Conservation (phyloP, 1,284 basidiomycete species). For the Ustilago cynodontis region DNA sequence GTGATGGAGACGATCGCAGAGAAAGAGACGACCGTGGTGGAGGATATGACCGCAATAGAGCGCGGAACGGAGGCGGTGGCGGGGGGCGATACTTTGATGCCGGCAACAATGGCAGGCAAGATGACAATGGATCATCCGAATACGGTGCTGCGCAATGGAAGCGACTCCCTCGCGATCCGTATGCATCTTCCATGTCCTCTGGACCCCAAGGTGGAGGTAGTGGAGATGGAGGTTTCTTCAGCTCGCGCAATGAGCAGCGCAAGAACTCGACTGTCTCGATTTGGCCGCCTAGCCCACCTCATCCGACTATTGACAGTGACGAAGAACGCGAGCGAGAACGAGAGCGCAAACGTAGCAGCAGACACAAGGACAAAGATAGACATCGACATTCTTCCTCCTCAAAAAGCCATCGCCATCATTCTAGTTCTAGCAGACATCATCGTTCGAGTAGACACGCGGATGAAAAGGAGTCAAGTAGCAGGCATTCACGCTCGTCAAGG, state of each 20-base stretch:
- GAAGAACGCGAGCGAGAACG: constrained; percentile 54
- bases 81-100: constrained; percentile 39
- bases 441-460: constrained; percentile 29
- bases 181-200: constrained; percentile 30
- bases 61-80: background rate
- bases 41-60: constrained; percentile 10
- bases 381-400: constrained; percentile 26
- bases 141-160: constrained; percentile 49
- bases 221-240: constrained; percentile 41
- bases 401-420: constrained; percentile 27
- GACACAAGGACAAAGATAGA: constrained; percentile 26
- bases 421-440: constrained; percentile 23
- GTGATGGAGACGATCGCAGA: constrained; percentile 13
- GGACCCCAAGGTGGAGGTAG: constrained; percentile 3
- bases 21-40: constrained; percentile 11
- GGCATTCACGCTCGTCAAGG: constrained; percentile 23
- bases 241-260: constrained; percentile 55
- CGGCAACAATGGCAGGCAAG: background rate
- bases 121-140: constrained; percentile 16
- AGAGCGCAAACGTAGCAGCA: constrained; percentile 33
- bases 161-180: constrained; percentile 42
- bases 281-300: constrained; percentile 57
- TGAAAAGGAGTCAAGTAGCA: constrained; percentile 19
- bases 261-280: constrained; percentile 55
- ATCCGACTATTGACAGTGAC: constrained; percentile 47